Evolutionary conservation across 257 asterid genomes (phyloP).

Genomic region (Scutellaria galericulata): DNA sequence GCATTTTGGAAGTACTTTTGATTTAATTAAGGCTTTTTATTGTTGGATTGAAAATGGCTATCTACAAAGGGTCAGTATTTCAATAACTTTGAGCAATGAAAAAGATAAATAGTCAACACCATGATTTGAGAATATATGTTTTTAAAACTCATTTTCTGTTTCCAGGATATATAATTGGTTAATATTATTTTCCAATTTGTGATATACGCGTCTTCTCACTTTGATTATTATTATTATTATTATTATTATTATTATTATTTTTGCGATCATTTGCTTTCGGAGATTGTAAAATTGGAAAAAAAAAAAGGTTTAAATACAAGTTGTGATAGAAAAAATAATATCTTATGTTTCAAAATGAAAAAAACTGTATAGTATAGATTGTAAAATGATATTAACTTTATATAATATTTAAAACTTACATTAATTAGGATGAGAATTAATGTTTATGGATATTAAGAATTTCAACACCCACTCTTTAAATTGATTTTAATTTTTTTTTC

Average conservation of each 20-base stretch:
- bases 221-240: no score
- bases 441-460: conserved; percentile 4
- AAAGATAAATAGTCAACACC: conserved; percentile 7
- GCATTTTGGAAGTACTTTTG: neutral
- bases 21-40: conserved; percentile 9
- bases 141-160: neutral
- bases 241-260: no score
- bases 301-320: no score
- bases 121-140: conserved; percentile 17
- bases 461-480: neutral
- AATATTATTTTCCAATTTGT: no score
- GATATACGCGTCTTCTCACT: no score
- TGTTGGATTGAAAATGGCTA: conserved; percentile 13
- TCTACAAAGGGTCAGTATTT: neutral
- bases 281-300: no score
- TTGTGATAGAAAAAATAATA: no score
- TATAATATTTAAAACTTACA: conserved; percentile 5
- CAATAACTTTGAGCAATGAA: conserved; percentile 32
- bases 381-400: no score
- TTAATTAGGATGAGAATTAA: conserved; percentile 5
- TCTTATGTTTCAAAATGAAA: no score
- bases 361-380: no score
- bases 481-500: neutral
- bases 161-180: no score
- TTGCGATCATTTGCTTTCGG: no score